Conservation (phyloP, 2,329 filamentous ascomycete genomes). For the Colletotrichum sublineola region DNA sequence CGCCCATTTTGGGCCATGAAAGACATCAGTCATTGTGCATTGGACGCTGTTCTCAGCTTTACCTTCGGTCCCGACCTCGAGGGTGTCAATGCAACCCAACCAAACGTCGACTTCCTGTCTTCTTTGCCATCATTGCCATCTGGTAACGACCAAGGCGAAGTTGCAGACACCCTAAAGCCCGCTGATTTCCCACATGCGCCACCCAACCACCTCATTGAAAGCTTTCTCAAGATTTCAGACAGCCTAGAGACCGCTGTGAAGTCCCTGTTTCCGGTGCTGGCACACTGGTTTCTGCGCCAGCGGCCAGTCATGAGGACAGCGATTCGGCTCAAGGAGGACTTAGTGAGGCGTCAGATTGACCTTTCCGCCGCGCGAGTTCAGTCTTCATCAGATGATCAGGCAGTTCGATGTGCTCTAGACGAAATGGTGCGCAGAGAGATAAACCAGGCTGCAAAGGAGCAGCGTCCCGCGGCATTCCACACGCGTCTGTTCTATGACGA, state of each 20-base stretch:
- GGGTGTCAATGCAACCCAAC: slow-evolving; percentile 31
- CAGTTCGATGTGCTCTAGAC: slow-evolving; percentile 26
- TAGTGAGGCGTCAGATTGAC: slow-evolving; percentile 16
- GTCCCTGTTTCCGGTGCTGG: slow-evolving; percentile 26
- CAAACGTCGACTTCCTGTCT: slow-evolving; percentile 19
- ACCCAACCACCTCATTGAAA: slow-evolving; percentile 19
- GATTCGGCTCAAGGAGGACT: slow-evolving; percentile 25
- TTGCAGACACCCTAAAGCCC: background rate
- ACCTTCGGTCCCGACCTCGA: slow-evolving; percentile 46
- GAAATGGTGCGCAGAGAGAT: slow-evolving; percentile 36
- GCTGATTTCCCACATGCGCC: slow-evolving; percentile 15
- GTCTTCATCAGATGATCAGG: background rate
- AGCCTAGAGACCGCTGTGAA: slow-evolving; percentile 36
- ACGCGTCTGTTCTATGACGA: slow-evolving; percentile 51
- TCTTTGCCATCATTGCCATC: slow-evolving; percentile 6
- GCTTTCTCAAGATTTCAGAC: slow-evolving; percentile 18
- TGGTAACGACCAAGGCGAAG: background rate
- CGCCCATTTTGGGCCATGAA: slow-evolving; percentile 49
- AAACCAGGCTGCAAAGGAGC: slow-evolving; percentile 10
- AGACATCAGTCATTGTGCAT: slow-evolving; percentile 48
- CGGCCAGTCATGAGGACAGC: slow-evolving; percentile 4
- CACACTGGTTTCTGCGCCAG: slow-evolving; percentile 33
- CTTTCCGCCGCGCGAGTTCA: slow-evolving; percentile 11
- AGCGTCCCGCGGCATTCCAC: slow-evolving; percentile 11
- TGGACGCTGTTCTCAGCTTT: slow-evolving; percentile 51